These are phyloP conservation scores for Sugiyamaella neomexicana DNA, from an alignment of 1,139 yeast species.

Conservation along the genomic window DNA sequence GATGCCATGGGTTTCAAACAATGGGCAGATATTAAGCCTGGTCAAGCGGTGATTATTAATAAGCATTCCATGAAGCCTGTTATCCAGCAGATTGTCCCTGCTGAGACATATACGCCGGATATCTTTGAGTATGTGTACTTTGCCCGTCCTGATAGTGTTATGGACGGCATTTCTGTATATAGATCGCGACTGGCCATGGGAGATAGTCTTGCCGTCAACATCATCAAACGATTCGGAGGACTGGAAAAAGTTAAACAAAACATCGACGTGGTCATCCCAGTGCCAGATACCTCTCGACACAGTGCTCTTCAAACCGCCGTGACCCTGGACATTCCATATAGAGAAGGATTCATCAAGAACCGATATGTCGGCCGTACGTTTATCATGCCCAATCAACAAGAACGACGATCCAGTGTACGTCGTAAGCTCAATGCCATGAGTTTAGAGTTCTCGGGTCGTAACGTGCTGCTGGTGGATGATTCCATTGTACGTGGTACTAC, in stretches of 20 bases:
- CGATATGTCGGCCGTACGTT: conserved; percentile 97
- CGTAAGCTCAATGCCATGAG: conserved; percentile 96
- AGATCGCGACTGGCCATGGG: conserved; percentile 96
- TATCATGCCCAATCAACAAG: conserved; percentile 97
- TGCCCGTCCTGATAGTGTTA: conserved; percentile 95
- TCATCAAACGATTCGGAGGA: conserved; percentile 52
- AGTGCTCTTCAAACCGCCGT: conserved; percentile 94
- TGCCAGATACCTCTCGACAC: conserved; percentile 95
- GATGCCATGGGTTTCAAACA: conserved; percentile 87
- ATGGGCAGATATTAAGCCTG: conserved; percentile 84
- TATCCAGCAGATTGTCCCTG: conserved; percentile 82
- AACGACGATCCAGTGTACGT: conserved; percentile 90
- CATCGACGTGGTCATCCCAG: conserved; percentile 95
- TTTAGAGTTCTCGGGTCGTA: conserved; percentile 80
- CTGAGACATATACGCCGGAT: conserved; percentile 84
- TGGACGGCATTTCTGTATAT: conserved; percentile 94
- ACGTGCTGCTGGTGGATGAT: conserved; percentile 92
- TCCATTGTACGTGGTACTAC: conserved; percentile 98
- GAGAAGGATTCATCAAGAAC: conserved; percentile 97
- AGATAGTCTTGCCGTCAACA: conserved; percentile 74
- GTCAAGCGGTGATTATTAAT: conserved; percentile 93
- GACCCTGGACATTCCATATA: conserved; percentile 72
- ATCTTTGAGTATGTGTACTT: conserved; percentile 96
- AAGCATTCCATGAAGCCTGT: conserved; percentile 71
- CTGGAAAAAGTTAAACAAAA: conserved; percentile 51